Evolutionary conservation across 768 basidiomycete species (phyloP), one percentile per base, ranked within the genome.

Genomic region (Kwoniella pini): DNA sequence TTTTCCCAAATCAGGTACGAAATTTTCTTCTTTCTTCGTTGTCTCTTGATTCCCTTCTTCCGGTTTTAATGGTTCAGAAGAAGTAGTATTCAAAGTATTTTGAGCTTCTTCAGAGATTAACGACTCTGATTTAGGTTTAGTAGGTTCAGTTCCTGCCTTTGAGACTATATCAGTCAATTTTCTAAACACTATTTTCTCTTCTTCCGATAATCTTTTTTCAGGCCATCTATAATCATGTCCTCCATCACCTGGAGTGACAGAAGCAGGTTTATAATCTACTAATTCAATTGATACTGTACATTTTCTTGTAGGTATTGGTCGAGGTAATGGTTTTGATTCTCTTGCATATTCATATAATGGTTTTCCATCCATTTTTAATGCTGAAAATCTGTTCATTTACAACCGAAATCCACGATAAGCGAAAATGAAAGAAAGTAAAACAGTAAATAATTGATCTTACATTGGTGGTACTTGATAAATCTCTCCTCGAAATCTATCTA

Each of bases 281-380:
- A 90, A 86, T 44, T 98, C 82, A 5, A 86, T 85, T 71, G 91
- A 86, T 9, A 99, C 86, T 9, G 86, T 91, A 19, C 89, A 88
- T 64, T 85, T 83, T 11, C 96, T 88, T 49, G 87, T 78, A 70
- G 93, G 91, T 62, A 99, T 94, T n/a, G 95, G 89, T 9, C 93
- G 86, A 30, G 96, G 96, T 15, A 99, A 84, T 0, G 94, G 91
- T 42, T 88, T 89, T 7, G 89, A 89, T 72, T 88, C 83, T 2
- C 96, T 86, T 19, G 96, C 96, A 74, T 98, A 99, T 69, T 98
- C 94, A 76, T 98, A 91, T 33, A 98, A 78, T 0, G 91, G 91
- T 77, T 85, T 90, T 0, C 96, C 96, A 67, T 98, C 93, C 94
- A 98, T 98, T 79, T 98, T 98, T 33, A 98, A 82, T 1, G 96